phyloP scores from a whole-genome alignment of 75 land plant species.

The Picea glauca region DNA sequence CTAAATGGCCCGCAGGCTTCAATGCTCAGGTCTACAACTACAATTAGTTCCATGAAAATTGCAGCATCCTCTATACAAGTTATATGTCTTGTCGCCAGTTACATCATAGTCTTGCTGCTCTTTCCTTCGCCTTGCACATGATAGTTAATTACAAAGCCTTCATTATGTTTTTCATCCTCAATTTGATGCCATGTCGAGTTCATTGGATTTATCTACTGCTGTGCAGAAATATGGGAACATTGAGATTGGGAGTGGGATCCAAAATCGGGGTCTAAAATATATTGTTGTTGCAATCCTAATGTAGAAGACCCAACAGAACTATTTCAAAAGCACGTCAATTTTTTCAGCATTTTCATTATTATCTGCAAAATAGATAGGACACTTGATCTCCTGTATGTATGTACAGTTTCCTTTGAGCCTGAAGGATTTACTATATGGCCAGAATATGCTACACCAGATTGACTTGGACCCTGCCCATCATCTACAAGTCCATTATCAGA shows the following conservation, averaged over 20 bases:
- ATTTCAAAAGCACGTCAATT: conserved; percentile 7
- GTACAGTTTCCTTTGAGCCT: background rate
- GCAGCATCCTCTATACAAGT: too few relatives aligned
- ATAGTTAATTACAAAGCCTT: conserved; percentile 25
- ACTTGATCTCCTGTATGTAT: background rate
- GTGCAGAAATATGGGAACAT: background rate
- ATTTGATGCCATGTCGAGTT: conserved; percentile 6
- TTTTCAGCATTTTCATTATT: background rate
- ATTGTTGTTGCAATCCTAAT: background rate
- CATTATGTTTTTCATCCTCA: conserved; percentile 16
- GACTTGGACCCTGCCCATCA: too few relatives aligned
- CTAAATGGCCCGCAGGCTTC: conserved; percentile 82
- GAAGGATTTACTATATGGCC: background rate
- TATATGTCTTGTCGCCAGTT: conserved; percentile 54
- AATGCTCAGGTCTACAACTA: too few relatives aligned
- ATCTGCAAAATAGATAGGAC: background rate
- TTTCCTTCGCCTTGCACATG: conserved; percentile 46
- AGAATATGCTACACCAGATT: background rate
- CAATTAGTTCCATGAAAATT: too few relatives aligned
- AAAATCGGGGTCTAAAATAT: background rate
- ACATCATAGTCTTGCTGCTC: conserved; percentile 45
- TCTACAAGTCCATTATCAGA: too few relatives aligned
- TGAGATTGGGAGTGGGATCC: background rate
- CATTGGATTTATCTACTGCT: background rate
- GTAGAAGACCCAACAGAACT: background rate